Evolutionary conservation across 169 alveolate genomes (phyloP).

Genomic region (Plasmodium reichenowi): DNA sequence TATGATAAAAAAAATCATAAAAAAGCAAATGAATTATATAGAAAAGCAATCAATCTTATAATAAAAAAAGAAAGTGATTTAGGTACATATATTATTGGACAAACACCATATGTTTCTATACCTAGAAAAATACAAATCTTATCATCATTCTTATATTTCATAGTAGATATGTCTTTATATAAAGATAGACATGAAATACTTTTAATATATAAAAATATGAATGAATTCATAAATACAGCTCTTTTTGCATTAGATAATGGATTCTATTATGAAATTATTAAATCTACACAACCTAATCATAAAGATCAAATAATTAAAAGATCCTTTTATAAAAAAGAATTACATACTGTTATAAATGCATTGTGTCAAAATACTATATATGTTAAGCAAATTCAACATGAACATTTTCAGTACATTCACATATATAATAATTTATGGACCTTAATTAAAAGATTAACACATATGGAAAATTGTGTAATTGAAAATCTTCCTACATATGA

Average conservation of each 20-base stretch:
- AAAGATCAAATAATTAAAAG: conserved; percentile 20
- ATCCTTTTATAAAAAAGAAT: conserved; percentile 15
- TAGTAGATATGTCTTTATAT: conserved; percentile 4
- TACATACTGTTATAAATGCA: neutral
- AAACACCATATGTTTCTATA: conserved; percentile 16
- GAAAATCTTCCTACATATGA: conserved; percentile 8
- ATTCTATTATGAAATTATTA: conserved; percentile 25
- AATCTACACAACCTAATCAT: neutral
- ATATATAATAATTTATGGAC: conserved; percentile 42
- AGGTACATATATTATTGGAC: neutral
- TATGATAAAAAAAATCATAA: conserved; percentile 13
- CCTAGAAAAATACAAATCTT: conserved; percentile 24
- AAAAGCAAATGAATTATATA: conserved; percentile 28
- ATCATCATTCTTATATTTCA: conserved; percentile 28
- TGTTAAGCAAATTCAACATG: neutral
- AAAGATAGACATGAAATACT: conserved; percentile 8
- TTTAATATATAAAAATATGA: conserved; percentile 16
- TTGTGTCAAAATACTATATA: conserved; percentile 43
- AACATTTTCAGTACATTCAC: conserved; percentile 1
- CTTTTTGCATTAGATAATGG: conserved; percentile 57
- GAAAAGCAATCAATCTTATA: conserved; percentile 27
- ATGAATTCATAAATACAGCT: conserved; percentile 7
- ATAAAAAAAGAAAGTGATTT: neutral
- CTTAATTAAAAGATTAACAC: conserved; percentile 15
- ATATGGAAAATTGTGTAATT: conserved; percentile 35